phyloP scores from a whole-genome alignment of 768 basidiomycete genomes.

The Tulasnella sp. region DNA sequence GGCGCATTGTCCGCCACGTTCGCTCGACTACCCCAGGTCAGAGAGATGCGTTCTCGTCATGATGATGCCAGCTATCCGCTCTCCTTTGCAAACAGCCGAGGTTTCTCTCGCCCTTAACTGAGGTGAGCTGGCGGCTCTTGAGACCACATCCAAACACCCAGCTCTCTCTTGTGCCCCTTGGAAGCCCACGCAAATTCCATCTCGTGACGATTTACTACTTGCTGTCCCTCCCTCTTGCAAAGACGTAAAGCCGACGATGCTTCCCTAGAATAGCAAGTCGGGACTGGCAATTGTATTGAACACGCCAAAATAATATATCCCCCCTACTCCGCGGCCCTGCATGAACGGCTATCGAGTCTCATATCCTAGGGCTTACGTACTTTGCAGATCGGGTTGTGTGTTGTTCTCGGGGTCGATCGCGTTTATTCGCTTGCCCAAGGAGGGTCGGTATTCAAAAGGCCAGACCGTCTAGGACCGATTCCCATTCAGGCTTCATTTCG shows the following conservation, averaged over 20 bases:
- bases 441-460: not conserved
- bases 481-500: not conserved
- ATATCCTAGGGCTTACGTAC: not conserved
- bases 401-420: not conserved
- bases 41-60: not conserved
- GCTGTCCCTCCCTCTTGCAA: not conserved
- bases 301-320: constrained; percentile 10
- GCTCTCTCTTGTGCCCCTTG: not conserved
- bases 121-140: not conserved
- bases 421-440: not conserved
- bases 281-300: not conserved
- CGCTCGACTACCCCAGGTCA: not conserved
- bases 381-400: not conserved
- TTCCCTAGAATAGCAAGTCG: not conserved
- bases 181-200: not conserved
- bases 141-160: not conserved
- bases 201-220: constrained; percentile 1
- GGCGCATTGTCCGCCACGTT: not conserved
- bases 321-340: not conserved
- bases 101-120: constrained; percentile 3
- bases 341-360: constrained; percentile 7
- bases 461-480: not conserved
- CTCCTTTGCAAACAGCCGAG: not conserved
- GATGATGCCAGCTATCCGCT: not conserved
- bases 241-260: constrained; percentile 2